Evolutionary conservation across 805 yeast genomes (phyloP).

Genomic region (Huiozyma naganishii): DNA sequence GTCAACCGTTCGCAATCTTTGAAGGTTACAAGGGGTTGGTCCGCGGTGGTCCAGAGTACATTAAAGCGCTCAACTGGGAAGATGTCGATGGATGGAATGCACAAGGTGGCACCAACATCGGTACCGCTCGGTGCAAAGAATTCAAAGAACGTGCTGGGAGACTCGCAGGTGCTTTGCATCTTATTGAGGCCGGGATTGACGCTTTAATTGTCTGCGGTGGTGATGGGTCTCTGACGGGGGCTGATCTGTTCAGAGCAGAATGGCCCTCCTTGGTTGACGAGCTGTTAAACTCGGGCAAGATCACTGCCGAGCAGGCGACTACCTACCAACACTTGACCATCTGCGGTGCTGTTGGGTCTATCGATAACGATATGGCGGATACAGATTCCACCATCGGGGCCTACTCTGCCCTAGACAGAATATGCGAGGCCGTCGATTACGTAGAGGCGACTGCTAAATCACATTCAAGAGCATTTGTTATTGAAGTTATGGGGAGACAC

Average conservation of each 20-base stretch:
- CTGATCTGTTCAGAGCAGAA: slow-evolving; percentile 62
- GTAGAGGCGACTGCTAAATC: slow-evolving; percentile 78
- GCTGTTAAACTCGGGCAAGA: slow-evolving; percentile 35
- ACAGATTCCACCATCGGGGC: slow-evolving; percentile 78
- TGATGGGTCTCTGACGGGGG: slow-evolving; percentile 75
- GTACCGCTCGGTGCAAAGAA: slow-evolving; percentile 63
- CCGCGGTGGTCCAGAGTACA: slow-evolving; percentile 41
- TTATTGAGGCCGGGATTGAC: slow-evolving; percentile 61
- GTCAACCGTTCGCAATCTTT: slow-evolving; percentile 53
- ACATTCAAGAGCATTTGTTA: slow-evolving; percentile 73
- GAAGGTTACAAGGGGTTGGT: slow-evolving; percentile 73
- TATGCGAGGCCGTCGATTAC: slow-evolving; percentile 60
- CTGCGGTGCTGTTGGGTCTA: slow-evolving; percentile 68
- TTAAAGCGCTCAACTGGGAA: slow-evolving; percentile 56
- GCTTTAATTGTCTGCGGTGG: slow-evolving; percentile 76
- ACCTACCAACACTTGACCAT: slow-evolving; percentile 48
- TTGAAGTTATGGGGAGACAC: slow-evolving; percentile 87
- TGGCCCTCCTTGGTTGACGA: slow-evolving; percentile 64
- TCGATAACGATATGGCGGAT: slow-evolving; percentile 69
- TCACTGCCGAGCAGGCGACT: slow-evolving; percentile 36
- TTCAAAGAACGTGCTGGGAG: slow-evolving; percentile 59
- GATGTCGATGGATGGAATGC: slow-evolving; percentile 62
- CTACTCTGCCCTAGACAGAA: slow-evolving; percentile 63
- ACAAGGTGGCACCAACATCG: slow-evolving; percentile 66
- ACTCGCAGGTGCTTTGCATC: slow-evolving; percentile 47